Evolutionary conservation across 148 eudicot species (phyloP).

Genomic region (Persicaria tinctoria): DNA sequence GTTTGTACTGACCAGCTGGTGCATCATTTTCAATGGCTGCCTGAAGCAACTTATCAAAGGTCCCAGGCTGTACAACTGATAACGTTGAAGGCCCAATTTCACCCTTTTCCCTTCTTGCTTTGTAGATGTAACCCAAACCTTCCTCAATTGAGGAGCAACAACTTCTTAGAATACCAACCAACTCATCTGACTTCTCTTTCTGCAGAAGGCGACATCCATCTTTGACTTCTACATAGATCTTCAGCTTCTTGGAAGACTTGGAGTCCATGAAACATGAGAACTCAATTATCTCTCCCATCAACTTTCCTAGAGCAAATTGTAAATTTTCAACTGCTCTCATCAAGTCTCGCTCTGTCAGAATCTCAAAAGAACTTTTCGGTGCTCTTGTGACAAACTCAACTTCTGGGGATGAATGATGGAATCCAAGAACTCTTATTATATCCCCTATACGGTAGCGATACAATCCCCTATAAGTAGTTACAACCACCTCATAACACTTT

Average conservation of each 20-base stretch:
- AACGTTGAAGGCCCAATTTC: conserved; percentile 23
- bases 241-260: conserved; percentile 18
- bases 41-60: conserved; percentile 22
- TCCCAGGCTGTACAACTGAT: conserved; percentile 24
- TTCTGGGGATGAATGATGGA: conserved; percentile 34
- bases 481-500: conserved; percentile 39
- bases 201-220: conserved; percentile 14
- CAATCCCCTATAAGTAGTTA: conserved; percentile 35
- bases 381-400: conserved; percentile 38
- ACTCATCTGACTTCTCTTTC: conserved; percentile 17
- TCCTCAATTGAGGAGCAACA: conserved; percentile 25
- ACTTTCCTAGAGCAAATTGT: conserved; percentile 13
- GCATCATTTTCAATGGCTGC: conserved; percentile 30
- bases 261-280: conserved; percentile 24
- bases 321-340: conserved; percentile 24
- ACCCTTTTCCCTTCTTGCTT: conserved; percentile 22
- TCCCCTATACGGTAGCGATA: conserved; percentile 40
- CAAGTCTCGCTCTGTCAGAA: conserved; percentile 32
- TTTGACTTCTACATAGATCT: conserved; percentile 28
- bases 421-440: conserved; percentile 37
- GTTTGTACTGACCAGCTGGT: conserved; percentile 35
- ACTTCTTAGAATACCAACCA: conserved; percentile 13
- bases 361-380: conserved; percentile 33
- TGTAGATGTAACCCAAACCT: conserved; percentile 28
- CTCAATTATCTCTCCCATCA: conserved; percentile 16